These are phyloP conservation scores for Drechslera avenae DNA, from an alignment of 2,329 filamentous ascomycete species.

Conservation along the genomic window DNA sequence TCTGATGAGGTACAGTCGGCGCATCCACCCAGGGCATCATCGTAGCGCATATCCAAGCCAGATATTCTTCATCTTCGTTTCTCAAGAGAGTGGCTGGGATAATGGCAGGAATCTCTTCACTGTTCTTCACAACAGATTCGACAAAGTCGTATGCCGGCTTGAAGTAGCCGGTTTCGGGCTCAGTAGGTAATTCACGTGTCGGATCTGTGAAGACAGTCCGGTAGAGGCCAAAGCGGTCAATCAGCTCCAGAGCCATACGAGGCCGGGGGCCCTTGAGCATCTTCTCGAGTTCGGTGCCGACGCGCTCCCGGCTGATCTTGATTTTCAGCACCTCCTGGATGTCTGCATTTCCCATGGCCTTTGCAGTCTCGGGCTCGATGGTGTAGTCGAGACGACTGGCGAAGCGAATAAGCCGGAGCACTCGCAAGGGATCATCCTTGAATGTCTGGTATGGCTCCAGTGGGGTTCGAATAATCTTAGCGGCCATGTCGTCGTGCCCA, in stretches of 20 bases:
- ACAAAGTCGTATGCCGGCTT: slow-evolving; percentile 67
- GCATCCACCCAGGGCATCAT: slow-evolving; percentile 73
- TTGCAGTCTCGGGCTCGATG: slow-evolving; percentile 72
- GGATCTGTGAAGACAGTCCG: slow-evolving; percentile 76
- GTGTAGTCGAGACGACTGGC: slow-evolving; percentile 80
- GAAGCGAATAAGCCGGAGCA: slow-evolving; percentile 86
- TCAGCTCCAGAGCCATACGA: slow-evolving; percentile 64
- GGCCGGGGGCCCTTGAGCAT: slow-evolving; percentile 76
- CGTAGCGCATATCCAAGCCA: slow-evolving; percentile 77
- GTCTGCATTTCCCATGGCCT: slow-evolving; percentile 76
- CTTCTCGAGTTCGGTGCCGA: slow-evolving; percentile 87
- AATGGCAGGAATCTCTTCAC: slow-evolving; percentile 49
- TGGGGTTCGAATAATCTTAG: slow-evolving; percentile 79
- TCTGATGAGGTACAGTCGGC: slow-evolving; percentile 57
- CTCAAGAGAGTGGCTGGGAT: slow-evolving; percentile 57
- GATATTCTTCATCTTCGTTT: slow-evolving; percentile 68
- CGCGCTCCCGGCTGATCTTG: slow-evolving; percentile 91
- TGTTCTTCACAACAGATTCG: slow-evolving; percentile 22
- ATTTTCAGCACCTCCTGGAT: slow-evolving; percentile 78
- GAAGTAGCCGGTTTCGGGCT: slow-evolving; percentile 67
- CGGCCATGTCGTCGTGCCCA: slow-evolving; percentile 75
- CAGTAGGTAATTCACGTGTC: slow-evolving; percentile 55
- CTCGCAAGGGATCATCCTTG: slow-evolving; percentile 87
- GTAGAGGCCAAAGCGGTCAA: slow-evolving; percentile 71
- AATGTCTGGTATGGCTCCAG: slow-evolving; percentile 90